Conservation (phyloP, 306 rosid genomes). For the Canavalia ensiformis region DNA sequence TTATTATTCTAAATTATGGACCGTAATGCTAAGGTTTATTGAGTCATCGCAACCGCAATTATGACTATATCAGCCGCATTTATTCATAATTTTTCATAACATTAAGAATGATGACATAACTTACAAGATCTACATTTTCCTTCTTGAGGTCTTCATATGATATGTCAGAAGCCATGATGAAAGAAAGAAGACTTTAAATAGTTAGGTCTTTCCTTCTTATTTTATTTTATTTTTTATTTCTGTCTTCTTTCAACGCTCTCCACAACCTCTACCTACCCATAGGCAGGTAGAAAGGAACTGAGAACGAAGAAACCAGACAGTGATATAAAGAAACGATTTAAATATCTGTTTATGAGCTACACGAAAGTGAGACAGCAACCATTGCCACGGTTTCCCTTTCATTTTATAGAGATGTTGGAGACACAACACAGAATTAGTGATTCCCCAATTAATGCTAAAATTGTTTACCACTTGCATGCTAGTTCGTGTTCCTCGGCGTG, state of each 20-base stretch:
- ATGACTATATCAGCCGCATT: no score
- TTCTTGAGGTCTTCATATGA: conserved; percentile 70
- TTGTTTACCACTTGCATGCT: conserved; percentile 36
- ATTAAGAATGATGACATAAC: background rate
- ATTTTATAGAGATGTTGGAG: conserved; percentile 42
- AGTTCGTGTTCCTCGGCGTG: conserved; percentile 27
- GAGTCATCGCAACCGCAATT: no score
- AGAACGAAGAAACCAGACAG: conserved; percentile 14
- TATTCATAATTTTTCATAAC: no score
- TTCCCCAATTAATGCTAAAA: conserved; percentile 37
- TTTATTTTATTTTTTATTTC: background rate
- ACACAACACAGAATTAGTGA: conserved; percentile 31
- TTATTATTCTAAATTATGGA: no score
- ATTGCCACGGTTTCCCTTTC: background rate
- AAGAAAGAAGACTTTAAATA: background rate
- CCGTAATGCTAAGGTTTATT: no score
- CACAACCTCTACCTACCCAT: conserved; percentile 35
- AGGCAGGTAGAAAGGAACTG: conserved; percentile 49
- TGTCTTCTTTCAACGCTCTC: conserved; percentile 30
- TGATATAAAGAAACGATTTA: background rate
- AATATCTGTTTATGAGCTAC: background rate
- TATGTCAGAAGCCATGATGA: conserved; percentile 64
- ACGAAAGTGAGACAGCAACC: conserved; percentile 32
- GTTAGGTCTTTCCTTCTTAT: background rate
- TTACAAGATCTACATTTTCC: conserved; percentile 71